Percentiles rank a stretch among this genome's conserved stretches.
These are phyloP conservation scores for Durusdinium trenchii DNA, from an alignment of 73 alveolate species.

Conservation along the genomic window DNA sequence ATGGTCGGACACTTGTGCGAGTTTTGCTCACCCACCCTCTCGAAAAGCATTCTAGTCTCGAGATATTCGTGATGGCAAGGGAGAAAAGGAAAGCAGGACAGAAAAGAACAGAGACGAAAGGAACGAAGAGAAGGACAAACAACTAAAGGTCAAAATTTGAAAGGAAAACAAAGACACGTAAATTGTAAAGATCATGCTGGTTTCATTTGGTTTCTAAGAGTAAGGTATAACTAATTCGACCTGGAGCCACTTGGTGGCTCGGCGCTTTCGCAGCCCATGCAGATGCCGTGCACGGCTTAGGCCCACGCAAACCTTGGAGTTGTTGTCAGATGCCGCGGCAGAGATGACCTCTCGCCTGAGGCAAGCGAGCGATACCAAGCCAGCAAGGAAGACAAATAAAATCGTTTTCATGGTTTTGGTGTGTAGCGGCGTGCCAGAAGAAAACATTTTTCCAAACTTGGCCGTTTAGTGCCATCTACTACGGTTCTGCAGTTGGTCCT, in stretches of 20 bases:
- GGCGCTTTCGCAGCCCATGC: neutral
- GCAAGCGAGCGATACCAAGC: neutral
- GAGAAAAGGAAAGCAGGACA: neutral
- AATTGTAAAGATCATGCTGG: neutral
- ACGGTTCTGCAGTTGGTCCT: too few species aligned
- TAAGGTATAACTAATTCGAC: neutral
- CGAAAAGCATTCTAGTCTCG: neutral
- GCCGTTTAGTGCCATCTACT: neutral
- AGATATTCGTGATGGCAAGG: neutral
- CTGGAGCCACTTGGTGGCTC: neutral
- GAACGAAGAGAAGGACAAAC: too few species aligned
- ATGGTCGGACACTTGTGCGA: neutral
- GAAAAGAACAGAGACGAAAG: too few species aligned
- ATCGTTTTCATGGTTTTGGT: neutral
- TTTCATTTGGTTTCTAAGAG: neutral
- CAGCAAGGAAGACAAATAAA: too few species aligned
- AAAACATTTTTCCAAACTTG: neutral
- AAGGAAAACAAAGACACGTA: neutral
- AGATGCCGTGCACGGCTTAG: neutral
- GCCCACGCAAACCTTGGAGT: neutral
- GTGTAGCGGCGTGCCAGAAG: neutral
- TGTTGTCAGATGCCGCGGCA: constrained; percentile 44
- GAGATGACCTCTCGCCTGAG: constrained; percentile 85
- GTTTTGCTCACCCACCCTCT: too few species aligned
- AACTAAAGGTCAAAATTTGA: too few species aligned